Base-by-base conservation (phyloP, 352 stramenopile genomes). In the Pythium scleroteichum region DNA sequence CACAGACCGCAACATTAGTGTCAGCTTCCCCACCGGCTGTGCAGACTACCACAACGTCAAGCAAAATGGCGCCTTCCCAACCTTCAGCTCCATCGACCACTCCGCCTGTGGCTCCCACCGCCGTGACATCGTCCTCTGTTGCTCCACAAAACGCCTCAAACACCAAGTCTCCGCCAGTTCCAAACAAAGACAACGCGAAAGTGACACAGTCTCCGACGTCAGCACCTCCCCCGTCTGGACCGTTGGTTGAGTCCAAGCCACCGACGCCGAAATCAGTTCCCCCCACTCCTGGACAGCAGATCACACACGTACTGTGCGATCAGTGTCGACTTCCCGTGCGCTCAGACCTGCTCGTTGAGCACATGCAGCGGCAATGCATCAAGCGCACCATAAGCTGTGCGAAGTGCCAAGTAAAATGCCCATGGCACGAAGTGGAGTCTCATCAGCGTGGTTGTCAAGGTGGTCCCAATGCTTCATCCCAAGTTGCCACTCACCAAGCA, bases 351-450 rank as follows among this genome's bases (percentile, higher is more conserved):
- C 71, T 78, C 8, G n/a, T 35, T 1, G 77, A 89, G 40, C 82
- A 92, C 55, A 82, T 87, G 54, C 59, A 66, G 40, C 66, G 68
- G 0, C 75, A 79, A 35, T 92, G 82, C 33, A 62, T 79, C n/a
- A 85, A 85, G 39, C 73, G 79, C 26, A 71, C 74, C 9, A 58
- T 83, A 1, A 61, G 63, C 6, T 90, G 78, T 29, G 17, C 59
- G 1, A 70, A 64, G 7, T 88, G 80, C 23, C 59, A 70, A n/a
- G 27, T 51, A 12, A 69, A 80, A 52, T 66, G 83, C 24, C 68
- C 70, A 6, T 85, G 71, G 74, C 75, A 69, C 44, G 74, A 72
- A 26, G 42, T 76, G n/a, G 68, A 84, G 9, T 59, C 63, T 3
- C 80, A 90, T 38, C 53, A 78, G 32, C 69, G 64, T 0, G 33